Percentiles rank a stretch among this genome's conserved stretches.
phyloP scores from a whole-genome alignment of 2,329 filamentous ascomycete species.

The Leptographium wingfieldii region DNA sequence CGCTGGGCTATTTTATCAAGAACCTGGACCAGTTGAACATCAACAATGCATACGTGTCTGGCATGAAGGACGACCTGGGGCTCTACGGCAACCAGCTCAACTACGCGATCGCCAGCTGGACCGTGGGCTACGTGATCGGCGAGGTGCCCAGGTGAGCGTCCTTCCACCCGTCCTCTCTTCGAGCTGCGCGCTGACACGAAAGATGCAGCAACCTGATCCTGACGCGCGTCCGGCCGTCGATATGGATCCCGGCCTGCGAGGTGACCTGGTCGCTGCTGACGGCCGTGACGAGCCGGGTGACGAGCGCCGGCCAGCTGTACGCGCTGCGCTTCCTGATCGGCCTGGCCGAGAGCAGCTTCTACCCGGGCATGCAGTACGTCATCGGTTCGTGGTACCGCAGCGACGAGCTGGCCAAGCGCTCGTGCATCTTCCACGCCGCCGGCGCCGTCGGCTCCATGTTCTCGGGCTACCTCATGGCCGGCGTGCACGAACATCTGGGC shows the following conservation, averaged over 20 bases:
- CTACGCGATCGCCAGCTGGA: conserved; percentile 21
- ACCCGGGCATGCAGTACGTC: conserved; percentile 29
- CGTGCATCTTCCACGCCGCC: conserved; percentile 33
- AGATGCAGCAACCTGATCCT: conserved; percentile 19
- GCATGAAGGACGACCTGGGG: conserved; percentile 29
- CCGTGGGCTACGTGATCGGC: conserved; percentile 26
- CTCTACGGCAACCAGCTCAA: conserved; percentile 29
- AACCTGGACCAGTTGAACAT: conserved; percentile 25
- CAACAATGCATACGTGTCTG: conserved; percentile 31
- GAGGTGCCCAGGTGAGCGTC: conserved; percentile 20
- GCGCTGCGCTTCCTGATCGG: conserved; percentile 30
- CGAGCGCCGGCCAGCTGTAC: conserved; percentile 24
- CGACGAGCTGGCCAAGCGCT: conserved; percentile 37
- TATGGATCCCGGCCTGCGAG: conserved; percentile 30
- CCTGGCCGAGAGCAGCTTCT: conserved; percentile 26
- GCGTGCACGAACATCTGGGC: conserved; percentile 35
- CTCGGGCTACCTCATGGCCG: conserved; percentile 43
- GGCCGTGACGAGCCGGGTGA: conserved; percentile 19
- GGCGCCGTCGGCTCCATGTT: conserved; percentile 42
- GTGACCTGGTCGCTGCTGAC: conserved; percentile 24
- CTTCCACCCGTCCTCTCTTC: no score
- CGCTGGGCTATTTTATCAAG: conserved; percentile 31
- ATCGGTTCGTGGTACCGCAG: conserved; percentile 31
- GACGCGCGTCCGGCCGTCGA: conserved; percentile 27
- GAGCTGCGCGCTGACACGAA: background rate